Evolutionary conservation across 225 moss, liverwort and hornwort genomes (phyloP).

Genomic region (Physcomitrellopsis africana): DNA sequence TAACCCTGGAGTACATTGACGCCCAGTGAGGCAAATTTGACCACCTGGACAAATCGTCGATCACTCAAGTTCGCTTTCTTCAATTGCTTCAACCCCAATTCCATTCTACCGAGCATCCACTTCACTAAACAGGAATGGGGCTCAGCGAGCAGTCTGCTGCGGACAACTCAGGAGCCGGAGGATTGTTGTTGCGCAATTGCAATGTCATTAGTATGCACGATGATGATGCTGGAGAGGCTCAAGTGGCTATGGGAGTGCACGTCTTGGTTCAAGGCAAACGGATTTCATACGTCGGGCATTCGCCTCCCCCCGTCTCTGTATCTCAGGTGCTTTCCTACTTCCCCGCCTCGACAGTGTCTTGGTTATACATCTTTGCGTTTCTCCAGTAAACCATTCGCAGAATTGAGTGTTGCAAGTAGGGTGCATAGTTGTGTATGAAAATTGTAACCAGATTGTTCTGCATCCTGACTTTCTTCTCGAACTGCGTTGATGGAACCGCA

Average conservation of each 20-base stretch:
- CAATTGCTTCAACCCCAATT: not conserved
- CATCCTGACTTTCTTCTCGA: too few species aligned
- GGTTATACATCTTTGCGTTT: too few species aligned
- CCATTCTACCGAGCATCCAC: not conserved
- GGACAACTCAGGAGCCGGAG: not conserved
- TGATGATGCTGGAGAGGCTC: not conserved
- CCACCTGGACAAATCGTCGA: not conserved
- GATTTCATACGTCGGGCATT: conserved; percentile 30
- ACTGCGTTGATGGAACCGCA: not conserved
- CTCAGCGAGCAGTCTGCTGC: conserved; percentile 10
- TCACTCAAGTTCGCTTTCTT: not conserved
- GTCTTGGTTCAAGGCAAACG: conserved; percentile 44
- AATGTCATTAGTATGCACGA: conserved; percentile 39
- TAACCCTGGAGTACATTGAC: conserved; percentile 4
- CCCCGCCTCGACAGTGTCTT: too few species aligned
- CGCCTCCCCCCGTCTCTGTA: conserved; percentile 1
- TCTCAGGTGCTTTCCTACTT: conserved; percentile 16
- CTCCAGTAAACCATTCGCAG: too few species aligned
- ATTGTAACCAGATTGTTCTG: too few species aligned
- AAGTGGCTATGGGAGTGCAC: conserved; percentile 28
- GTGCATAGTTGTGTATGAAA: too few species aligned
- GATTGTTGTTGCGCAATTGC: conserved; percentile 47
- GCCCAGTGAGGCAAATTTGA: not conserved
- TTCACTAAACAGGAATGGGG: not conserved
- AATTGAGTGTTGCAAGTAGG: too few species aligned